phyloP scores from a whole-genome alignment of 129 eudicot genomes.

The Calendula officinalis region DNA sequence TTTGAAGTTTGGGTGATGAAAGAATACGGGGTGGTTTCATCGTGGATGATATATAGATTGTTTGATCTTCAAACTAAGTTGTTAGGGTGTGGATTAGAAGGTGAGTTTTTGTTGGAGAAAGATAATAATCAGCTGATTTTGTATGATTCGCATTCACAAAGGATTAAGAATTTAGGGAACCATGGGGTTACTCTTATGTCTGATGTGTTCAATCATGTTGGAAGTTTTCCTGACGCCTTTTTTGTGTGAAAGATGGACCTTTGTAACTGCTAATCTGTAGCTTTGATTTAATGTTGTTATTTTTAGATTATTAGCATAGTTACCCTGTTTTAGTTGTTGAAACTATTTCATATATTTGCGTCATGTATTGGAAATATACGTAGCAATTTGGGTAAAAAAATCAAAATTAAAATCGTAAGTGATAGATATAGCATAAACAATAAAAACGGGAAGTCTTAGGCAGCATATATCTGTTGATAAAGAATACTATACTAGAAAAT shows the following conservation, averaged over 20 bases:
- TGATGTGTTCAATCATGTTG: constrained; percentile 31
- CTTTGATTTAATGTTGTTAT: constrained; percentile 4
- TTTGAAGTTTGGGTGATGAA: constrained; percentile 36
- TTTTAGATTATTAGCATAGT: constrained; percentile 11
- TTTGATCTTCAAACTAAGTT: constrained; percentile 21
- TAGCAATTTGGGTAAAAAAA: neutral
- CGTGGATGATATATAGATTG: constrained; percentile 26
- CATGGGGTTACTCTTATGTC: constrained; percentile 33
- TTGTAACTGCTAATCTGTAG: constrained; percentile 1
- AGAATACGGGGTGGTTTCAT: constrained; percentile 29
- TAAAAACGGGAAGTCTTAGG: neutral
- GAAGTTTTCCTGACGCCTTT: constrained; percentile 24
- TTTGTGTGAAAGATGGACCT: constrained; percentile 32
- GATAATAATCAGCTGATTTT: constrained; percentile 22
- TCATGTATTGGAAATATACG: neutral
- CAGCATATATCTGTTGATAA: neutral
- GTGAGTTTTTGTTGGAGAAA: constrained; percentile 35
- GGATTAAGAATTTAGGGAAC: constrained; percentile 24
- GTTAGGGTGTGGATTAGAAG: constrained; percentile 29
- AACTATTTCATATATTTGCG: neutral
- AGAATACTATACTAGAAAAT: neutral
- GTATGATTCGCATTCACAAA: constrained; percentile 27
- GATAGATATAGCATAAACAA: neutral
- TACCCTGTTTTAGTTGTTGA: constrained; percentile 11
- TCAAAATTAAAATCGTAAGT: neutral